Evolutionary conservation across 2,329 filamentous ascomycete species (phyloP), one percentile per base, ranked within the genome.

Genomic region (Corynespora cassiicola): DNA sequence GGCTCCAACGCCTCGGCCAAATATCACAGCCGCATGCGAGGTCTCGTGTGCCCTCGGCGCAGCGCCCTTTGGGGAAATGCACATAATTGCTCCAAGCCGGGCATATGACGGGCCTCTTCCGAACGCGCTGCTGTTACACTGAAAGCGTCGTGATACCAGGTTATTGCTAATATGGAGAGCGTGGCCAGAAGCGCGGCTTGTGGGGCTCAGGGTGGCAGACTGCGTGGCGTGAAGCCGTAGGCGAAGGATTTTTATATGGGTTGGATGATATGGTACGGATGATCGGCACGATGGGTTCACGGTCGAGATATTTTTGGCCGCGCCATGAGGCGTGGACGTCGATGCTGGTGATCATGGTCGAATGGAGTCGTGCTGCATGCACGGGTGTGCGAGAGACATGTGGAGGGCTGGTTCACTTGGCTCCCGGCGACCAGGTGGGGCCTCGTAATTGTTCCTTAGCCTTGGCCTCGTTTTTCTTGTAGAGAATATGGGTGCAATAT

Each of bases 351-450:
- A 14, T 17, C 17, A n/a, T n/a, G 4, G 20, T 18, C n/a, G 20
- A 16, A 19, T 10, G 24, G 36, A 29, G 15, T 8, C 20, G 28
- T 15, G n/a, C 14, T 40, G 39, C 35, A 42, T 21, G 26, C n/a
- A n/a, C n/a, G n/a, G n/a, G n/a, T n/a, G n/a, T n/a, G n/a, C n/a
- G n/a, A 34, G n/a, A 14, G 15, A 33, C 14, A 19, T 36, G 35
- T 44, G 25, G 18, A 10, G 11, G 25, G 39, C 30, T 19, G 31
- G 16, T 27, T 23, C 24, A 7, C 22, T 34, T 21, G n/a, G 14
- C 29, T 46, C 33, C 29, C 27, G 35, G 28, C 19, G 37, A 42
- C 26, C 41, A 42, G 38, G 52, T 54, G 50, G 52, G 52, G 50
- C 52, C 41, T 31, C 22, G 16, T 26, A 8, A 30, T 35, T 31